Conservation (phyloP, 495 filamentous ascomycete species). For the Pyronema domesticum region DNA sequence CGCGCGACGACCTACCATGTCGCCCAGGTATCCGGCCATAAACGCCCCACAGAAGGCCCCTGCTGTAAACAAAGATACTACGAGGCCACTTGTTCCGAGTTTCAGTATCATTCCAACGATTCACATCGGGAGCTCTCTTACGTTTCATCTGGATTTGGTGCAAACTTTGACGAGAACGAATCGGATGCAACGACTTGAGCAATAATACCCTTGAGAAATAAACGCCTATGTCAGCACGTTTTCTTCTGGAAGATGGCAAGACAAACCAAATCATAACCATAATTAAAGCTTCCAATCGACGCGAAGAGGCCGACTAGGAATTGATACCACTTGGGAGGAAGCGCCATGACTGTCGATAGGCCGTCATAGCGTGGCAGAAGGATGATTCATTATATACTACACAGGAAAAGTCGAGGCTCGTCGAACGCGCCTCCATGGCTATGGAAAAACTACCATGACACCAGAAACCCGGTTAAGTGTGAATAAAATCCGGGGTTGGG, state of each 20-base stretch:
- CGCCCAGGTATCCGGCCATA: slow-evolving; percentile 32
- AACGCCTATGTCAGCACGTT: slow-evolving; percentile 5
- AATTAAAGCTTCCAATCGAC: slow-evolving; percentile 43
- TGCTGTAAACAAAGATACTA: slow-evolving; percentile 53
- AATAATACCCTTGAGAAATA: slow-evolving; percentile 38
- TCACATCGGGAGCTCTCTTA: slow-evolving; percentile 20
- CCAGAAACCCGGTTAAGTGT: too few species aligned
- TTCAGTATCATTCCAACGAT: slow-evolving; percentile 1
- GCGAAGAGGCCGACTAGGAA: slow-evolving; percentile 46
- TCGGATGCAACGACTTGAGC: slow-evolving; percentile 39
- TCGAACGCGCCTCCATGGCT: too few species aligned
- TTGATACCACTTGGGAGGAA: slow-evolving; percentile 27
- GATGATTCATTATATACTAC: too few species aligned
- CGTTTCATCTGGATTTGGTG: slow-evolving; percentile 37
- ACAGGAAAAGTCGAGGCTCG: too few species aligned
- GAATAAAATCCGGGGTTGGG: too few species aligned
- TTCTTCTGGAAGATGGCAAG: not conserved
- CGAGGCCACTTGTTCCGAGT: slow-evolving; percentile 34
- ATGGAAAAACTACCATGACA: too few species aligned
- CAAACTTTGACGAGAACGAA: slow-evolving; percentile 35
- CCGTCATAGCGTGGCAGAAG: not conserved
- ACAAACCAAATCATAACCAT: slow-evolving; percentile 29
- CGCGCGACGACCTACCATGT: slow-evolving; percentile 30
- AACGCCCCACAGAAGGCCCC: slow-evolving; percentile 39
- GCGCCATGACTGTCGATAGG: slow-evolving; percentile 6